Evolutionary conservation across 2,329 filamentous ascomycete genomes (phyloP), one percentile per base, ranked within the genome.

Genomic region (Fusarium mundagurra): DNA sequence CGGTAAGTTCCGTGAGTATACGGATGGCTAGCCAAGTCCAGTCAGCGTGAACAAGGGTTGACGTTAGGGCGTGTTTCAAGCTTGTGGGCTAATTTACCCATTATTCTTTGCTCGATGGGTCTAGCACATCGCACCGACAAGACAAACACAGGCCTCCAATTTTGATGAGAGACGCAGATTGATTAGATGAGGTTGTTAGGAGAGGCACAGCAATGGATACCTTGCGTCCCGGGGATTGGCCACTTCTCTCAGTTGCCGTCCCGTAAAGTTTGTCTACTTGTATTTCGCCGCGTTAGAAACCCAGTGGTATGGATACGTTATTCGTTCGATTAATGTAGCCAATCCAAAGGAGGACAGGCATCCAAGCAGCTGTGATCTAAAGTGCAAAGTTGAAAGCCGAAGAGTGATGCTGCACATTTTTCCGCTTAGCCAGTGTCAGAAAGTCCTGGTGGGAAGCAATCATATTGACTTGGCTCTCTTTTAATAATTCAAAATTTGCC

Each of bases 141-240:
- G 6, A 29, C 20, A 29, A 8, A 4, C 31, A 22, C 24, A 22
- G 20, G 14, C 10, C 14, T 54, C 20, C 8, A 54, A 22, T 38
- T 29, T 53, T 1, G 1, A 11, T 12, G 9, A 53, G 31, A 7
- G 18, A 13, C 8, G 4, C 18, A 38, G 34, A 29, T 29, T 38
- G 34, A 54, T 54, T 54, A 54, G 34, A 54, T 39, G 24, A 39
- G 34, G 34, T 39, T 20, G 20, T 39, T n/a, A 39, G 24, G 16
- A 29, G 34, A 22, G 24, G 18, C 24, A 29, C 34, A n/a, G 34
- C 1, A 38, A 38, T 54, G 47, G 22, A 24, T 50, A 5, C 6
- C 3, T 18, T 8, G 0, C 3, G 5, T 51, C 4, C 22, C 24
- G 8, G 22, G 8, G 17, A 8, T n/a, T 10, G 1, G 24, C 10